phyloP scores from a whole-genome alignment of 108 stramenopile genomes.

The Fistulifera solaris region DNA sequence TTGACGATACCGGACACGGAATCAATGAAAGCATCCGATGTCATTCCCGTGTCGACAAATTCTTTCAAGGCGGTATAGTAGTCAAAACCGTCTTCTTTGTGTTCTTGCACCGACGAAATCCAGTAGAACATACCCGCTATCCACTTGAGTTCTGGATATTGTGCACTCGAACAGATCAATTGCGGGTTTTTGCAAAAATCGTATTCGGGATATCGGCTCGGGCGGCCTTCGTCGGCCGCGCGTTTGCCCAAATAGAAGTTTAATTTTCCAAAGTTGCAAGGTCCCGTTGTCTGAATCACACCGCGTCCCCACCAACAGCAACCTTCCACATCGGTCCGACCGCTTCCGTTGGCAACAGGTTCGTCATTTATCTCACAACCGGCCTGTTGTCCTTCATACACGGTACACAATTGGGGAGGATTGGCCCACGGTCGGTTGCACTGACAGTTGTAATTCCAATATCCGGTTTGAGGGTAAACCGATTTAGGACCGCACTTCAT shows the following conservation, averaged over 20 bases:
- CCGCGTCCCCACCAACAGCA: slow-evolving; percentile 51
- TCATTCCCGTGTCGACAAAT: slow-evolving; percentile 6
- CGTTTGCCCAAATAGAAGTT: slow-evolving; percentile 26
- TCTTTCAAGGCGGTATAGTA: neutral
- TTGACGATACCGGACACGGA: slow-evolving; percentile 5
- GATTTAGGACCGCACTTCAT: slow-evolving; percentile 18
- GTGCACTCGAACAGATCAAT: too few relatives aligned
- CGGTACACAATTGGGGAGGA: neutral
- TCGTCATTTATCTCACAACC: neutral
- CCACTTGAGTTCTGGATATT: slow-evolving; percentile 27
- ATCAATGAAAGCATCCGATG: neutral
- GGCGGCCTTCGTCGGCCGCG: slow-evolving; percentile 16
- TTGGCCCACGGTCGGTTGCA: neutral
- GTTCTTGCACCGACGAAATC: slow-evolving; percentile 29
- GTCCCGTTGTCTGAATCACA: slow-evolving; percentile 18
- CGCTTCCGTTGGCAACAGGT: slow-evolving; percentile 3
- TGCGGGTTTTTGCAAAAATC: too few relatives aligned
- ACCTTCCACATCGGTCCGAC: slow-evolving; percentile 33
- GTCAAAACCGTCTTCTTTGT: slow-evolving; percentile 17
- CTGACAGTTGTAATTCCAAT: neutral
- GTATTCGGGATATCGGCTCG: too few relatives aligned
- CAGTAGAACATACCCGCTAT: slow-evolving; percentile 39
- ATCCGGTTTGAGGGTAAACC: neutral
- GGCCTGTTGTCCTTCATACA: neutral
- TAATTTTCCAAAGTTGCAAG: slow-evolving; percentile 34